Percentiles rank a stretch among this genome's conserved stretches.
Conservation (phyloP, 495 filamentous ascomycete genomes). For the Baudoinia panamericana region DNA sequence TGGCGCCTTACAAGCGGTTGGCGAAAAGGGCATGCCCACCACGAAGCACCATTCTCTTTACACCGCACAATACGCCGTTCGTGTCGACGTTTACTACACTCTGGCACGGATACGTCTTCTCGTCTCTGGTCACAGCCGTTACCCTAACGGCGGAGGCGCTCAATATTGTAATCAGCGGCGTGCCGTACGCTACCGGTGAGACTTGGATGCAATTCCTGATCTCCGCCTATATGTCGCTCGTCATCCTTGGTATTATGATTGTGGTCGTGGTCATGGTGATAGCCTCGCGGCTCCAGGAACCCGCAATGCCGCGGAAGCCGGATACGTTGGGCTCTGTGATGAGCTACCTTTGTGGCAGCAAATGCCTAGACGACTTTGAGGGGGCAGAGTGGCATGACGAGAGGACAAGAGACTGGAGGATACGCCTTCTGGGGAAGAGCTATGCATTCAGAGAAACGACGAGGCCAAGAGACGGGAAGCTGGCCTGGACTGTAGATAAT, state of each 20-base stretch:
- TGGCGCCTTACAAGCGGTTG: slow-evolving; percentile 26
- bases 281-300: slow-evolving; percentile 8
- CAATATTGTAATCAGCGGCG: slow-evolving; percentile 30
- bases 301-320: slow-evolving; percentile 11
- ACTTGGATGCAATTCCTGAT: slow-evolving; percentile 25
- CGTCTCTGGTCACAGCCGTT: slow-evolving; percentile 25
- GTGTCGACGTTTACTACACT: slow-evolving; percentile 31
- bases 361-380: slow-evolving; percentile 7
- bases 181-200: slow-evolving; percentile 30
- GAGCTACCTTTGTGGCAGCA: slow-evolving; percentile 10
- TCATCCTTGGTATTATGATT: slow-evolving; percentile 30
- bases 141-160: slow-evolving; percentile 30
- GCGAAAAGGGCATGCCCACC: slow-evolving; percentile 21
- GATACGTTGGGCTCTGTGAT: slow-evolving; percentile 9
- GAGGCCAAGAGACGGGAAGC: slow-evolving; percentile 1
- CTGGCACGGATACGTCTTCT: slow-evolving; percentile 23
- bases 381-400: slow-evolving; percentile 5
- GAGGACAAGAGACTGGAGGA: slow-evolving; percentile 2
- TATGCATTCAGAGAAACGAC: slow-evolving; percentile 2
- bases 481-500: slow-evolving; percentile 4
- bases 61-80: slow-evolving; percentile 20
- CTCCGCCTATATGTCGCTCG: slow-evolving; percentile 28
- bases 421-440: slow-evolving; percentile 1
- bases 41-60: slow-evolving; percentile 27
- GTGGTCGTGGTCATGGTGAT: slow-evolving; percentile 26